A percentile compares a stretch with the other conserved stretches of the same genome.
Conservation (phyloP, 345 rosid species). For the Psidium friedrichsthalianum region DNA sequence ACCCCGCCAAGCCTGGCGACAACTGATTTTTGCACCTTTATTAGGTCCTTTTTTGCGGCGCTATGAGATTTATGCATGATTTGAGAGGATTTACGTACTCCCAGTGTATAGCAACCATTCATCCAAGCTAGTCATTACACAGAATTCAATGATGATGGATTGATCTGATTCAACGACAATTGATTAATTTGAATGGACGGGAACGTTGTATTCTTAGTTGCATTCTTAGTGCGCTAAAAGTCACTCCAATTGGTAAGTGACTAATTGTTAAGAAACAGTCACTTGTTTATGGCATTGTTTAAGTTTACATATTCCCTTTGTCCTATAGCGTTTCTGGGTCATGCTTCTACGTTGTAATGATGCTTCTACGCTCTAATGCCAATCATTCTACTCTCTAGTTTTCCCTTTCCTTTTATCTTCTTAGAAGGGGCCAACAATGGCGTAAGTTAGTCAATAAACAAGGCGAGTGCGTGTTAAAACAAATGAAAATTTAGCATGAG, state of each 20-base stretch:
- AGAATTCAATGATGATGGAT: background rate
- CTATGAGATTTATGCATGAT: background rate
- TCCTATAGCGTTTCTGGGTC: background rate
- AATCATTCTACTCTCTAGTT: background rate
- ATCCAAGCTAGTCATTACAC: background rate
- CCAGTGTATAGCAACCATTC: background rate
- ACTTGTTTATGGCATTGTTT: background rate
- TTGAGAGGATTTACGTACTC: background rate
- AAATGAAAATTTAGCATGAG: background rate
- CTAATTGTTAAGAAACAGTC: background rate
- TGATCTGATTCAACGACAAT: too few species aligned
- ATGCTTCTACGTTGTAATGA: background rate
- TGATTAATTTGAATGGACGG: background rate
- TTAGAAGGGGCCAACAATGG: background rate
- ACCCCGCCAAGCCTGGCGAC: too few species aligned
- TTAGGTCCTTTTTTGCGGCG: background rate
- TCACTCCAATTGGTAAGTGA: background rate
- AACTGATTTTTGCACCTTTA: background rate
- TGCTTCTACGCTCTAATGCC: too few species aligned
- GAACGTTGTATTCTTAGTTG: background rate
- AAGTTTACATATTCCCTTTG: background rate
- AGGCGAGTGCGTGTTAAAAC: background rate
- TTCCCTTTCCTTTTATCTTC: background rate
- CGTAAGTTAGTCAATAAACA: background rate
- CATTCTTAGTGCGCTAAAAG: too few species aligned